These are phyloP conservation scores for Panicum hallii DNA, from an alignment of 202 grass and related monocot genomes.

Conservation along the genomic window DNA sequence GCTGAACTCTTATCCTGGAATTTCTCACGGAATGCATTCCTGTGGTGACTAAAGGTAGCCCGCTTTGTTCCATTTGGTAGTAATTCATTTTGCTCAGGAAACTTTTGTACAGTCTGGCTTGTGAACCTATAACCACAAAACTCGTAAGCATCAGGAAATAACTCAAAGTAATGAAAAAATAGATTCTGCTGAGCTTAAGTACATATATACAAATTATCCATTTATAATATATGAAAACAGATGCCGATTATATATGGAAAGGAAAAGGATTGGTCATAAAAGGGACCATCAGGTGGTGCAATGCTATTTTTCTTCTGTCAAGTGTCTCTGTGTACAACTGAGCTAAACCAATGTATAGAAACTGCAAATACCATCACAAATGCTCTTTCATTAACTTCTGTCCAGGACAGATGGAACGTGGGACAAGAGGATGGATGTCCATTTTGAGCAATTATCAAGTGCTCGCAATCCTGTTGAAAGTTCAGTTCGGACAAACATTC, in stretches of 20 bases:
- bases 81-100: constrained; percentile 55
- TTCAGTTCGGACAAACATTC: constrained; percentile 22
- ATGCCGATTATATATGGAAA: not conserved
- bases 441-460: constrained; percentile 10
- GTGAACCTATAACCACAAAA: constrained; percentile 47
- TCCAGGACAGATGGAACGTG: not conserved
- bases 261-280: not conserved
- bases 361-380: not conserved
- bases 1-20: constrained; percentile 63
- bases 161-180: constrained; percentile 11
- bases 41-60: constrained; percentile 46
- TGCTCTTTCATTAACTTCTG: not conserved
- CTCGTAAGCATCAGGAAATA: constrained; percentile 19
- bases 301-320: not conserved
- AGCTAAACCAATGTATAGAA: not conserved
- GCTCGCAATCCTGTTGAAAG: not conserved
- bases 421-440: not conserved
- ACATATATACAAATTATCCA: not conserved
- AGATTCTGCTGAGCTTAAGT: not conserved
- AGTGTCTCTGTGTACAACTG: not conserved
- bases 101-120: constrained; percentile 47
- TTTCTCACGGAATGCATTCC: constrained; percentile 55
- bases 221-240: not conserved
- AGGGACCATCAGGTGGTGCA: not conserved
- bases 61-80: constrained; percentile 44